Percentiles rank a stretch among this genome's conserved stretches.
Evolutionary conservation across 108 stramenopile species (phyloP).

Genomic region (Schizochytrium sp.): DNA sequence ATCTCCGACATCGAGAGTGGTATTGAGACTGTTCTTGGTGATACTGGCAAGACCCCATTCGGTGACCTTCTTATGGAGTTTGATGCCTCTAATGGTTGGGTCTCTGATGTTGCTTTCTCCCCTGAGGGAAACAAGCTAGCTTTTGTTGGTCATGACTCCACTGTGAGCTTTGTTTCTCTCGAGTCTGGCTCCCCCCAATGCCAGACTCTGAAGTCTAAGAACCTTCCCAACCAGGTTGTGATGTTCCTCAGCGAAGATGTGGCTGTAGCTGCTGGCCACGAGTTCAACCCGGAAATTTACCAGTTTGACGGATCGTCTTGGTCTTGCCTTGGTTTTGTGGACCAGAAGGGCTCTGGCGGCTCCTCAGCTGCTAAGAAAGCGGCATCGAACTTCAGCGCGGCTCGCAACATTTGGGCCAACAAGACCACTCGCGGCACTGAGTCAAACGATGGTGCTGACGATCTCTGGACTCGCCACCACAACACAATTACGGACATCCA

Average conservation of each 20-base stretch:
- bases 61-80: constrained; percentile 72
- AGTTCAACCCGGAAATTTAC: constrained; percentile 76
- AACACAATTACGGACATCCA: constrained; percentile 62
- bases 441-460: constrained; percentile 32
- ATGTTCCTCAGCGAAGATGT: constrained; percentile 69
- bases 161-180: constrained; percentile 68
- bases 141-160: constrained; percentile 71
- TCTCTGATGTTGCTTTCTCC: constrained; percentile 70
- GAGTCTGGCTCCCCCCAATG: constrained; percentile 50
- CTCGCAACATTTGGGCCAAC: constrained; percentile 65
- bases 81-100: constrained; percentile 69
- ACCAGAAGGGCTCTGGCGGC: constrained; percentile 31
- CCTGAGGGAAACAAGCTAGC: constrained; percentile 71
- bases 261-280: constrained; percentile 75
- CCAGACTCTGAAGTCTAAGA: constrained; percentile 66
- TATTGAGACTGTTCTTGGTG: constrained; percentile 15
- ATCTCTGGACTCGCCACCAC: constrained; percentile 66
- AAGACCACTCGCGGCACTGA: constrained; percentile 63
- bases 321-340: constrained; percentile 43
- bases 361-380: constrained; percentile 40
- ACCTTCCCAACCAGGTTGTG: constrained; percentile 68
- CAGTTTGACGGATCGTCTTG: constrained; percentile 37
- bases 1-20: constrained; percentile 24
- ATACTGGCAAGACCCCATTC: constrained; percentile 66
- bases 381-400: constrained; percentile 59